These are phyloP conservation scores for Colletotrichum phormii DNA, from an alignment of 2,329 filamentous ascomycete genomes.

Conservation along the genomic window DNA sequence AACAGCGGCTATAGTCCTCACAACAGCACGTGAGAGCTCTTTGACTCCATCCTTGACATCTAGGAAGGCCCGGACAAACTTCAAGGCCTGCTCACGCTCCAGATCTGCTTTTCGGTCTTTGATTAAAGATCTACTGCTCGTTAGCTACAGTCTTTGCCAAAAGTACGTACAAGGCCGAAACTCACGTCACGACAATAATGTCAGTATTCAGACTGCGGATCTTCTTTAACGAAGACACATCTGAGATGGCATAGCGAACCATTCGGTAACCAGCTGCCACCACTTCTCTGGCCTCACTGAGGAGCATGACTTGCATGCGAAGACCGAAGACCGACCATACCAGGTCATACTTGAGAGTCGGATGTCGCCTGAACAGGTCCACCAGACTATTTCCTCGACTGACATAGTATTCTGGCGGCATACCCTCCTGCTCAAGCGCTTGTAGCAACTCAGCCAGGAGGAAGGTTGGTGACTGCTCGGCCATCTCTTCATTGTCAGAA, in stretches of 20 bases:
- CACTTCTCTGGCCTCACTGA: conserved; percentile 95
- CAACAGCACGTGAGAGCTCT: conserved; percentile 88
- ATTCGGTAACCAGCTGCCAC: conserved; percentile 95
- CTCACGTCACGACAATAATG: conserved; percentile 83
- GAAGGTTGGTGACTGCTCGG: conserved; percentile 87
- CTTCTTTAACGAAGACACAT: conserved; percentile 87
- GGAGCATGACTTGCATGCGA: conserved; percentile 93
- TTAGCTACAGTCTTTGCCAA: conserved; percentile 21
- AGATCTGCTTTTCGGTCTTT: conserved; percentile 98
- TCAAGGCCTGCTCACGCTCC: conserved; percentile 95
- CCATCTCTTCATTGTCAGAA: conserved; percentile 74
- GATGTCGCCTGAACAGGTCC: conserved; percentile 94
- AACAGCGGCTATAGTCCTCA: conserved; percentile 89
- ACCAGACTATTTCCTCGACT: conserved; percentile 91
- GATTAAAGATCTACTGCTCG: conserved; percentile 74
- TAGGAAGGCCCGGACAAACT: conserved; percentile 93
- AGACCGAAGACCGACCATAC: conserved; percentile 96
- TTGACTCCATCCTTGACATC: conserved; percentile 93
- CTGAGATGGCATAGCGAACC: conserved; percentile 93
- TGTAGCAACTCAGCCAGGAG: conserved; percentile 91
- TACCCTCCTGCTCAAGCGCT: conserved; percentile 86
- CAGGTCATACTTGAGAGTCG: conserved; percentile 94
- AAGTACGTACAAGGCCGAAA: conserved; percentile 14
- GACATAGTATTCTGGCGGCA: conserved; percentile 95
- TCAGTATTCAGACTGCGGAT: conserved; percentile 92